Conservation (phyloP, 108 stramenopile species). For the Schizochytrium sp. region DNA sequence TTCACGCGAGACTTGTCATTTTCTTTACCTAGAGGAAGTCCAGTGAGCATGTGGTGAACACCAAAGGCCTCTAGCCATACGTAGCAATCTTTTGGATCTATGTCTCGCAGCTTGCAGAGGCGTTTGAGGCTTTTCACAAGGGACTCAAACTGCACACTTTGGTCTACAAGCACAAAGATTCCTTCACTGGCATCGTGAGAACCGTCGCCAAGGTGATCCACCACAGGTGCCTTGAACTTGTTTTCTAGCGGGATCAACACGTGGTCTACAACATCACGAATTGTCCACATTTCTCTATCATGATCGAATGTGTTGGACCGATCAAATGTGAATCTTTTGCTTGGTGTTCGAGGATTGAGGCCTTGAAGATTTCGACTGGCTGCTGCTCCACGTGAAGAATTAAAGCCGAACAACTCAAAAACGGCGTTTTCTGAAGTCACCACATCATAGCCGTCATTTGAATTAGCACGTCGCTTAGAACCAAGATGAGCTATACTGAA, state of each 20-base stretch:
- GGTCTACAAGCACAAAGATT: neutral
- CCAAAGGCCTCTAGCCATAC: neutral
- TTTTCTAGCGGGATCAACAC: neutral
- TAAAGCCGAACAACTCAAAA: neutral
- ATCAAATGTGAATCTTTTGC: neutral
- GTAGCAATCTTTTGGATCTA: neutral
- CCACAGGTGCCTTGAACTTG: neutral
- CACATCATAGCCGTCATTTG: neutral
- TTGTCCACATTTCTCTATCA: neutral
- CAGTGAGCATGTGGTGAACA: neutral
- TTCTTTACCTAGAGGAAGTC: neutral
- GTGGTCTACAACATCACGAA: slow-evolving; percentile 7
- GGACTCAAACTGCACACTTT: neutral
- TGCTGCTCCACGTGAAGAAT: neutral
- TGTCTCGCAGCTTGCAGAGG: neutral
- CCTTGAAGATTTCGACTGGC: neutral
- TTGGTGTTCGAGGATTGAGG: neutral
- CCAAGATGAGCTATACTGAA: neutral
- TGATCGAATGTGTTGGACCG: neutral
- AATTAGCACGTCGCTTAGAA: neutral
- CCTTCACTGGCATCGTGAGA: neutral
- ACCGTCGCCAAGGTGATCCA: neutral
- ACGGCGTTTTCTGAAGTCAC: neutral
- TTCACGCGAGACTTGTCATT: neutral
- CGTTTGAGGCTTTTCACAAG: neutral